Evolutionary conservation across 257 asterid species (phyloP), one percentile per base, ranked within the genome.

Genomic region (Ilex aquifolium): DNA sequence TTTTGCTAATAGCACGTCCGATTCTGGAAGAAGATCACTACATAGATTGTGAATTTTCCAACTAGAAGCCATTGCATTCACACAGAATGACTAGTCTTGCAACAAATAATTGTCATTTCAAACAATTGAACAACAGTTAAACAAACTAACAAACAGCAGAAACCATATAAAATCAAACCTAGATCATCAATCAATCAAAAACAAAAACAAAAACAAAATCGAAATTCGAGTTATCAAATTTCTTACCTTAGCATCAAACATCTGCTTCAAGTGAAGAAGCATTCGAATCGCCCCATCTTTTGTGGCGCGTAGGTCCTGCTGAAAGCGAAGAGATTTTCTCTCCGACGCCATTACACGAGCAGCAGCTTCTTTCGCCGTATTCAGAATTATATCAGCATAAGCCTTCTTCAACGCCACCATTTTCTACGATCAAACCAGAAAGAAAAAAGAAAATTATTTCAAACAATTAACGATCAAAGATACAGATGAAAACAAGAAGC

Each of bases 341-440:
- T 90, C 88, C 51, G 95, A 83, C 62, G 61, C 82, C 86, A 89
- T 75, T 6, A 89, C 88, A 7, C 94, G 86, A 77, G 81, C 85
- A 70, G 95, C 95, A 57, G 95, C 91, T 71, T 90, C 95, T 65
- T 80, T 90, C 12, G 94, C 76, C 53, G 82, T 74, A 76, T 82
- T 83, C 48, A 90, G 86, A 53, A 90, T 83, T 79, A 87, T 84
- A 31, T 77, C 87, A 32, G 90, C 90, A 51, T 78, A 88, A 6
- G 82, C 93, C 70, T 69, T 79, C 82, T 84, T 86, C 80, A 82
- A 57, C 46, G 76, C 83, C 75, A 81, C 83, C 79, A 77, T 77
- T 65, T 72, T 60, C 84, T 82, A 62, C 76, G 70, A 58, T 52
- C 58, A 68, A 55, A 30, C 67, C 32, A 46, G 60, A 42, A 16